A percentile compares a stretch with the other conserved stretches of the same genome.
phyloP scores from a whole-genome alignment of 305 asterid genomes.

The Rubia balearica region DNA sequence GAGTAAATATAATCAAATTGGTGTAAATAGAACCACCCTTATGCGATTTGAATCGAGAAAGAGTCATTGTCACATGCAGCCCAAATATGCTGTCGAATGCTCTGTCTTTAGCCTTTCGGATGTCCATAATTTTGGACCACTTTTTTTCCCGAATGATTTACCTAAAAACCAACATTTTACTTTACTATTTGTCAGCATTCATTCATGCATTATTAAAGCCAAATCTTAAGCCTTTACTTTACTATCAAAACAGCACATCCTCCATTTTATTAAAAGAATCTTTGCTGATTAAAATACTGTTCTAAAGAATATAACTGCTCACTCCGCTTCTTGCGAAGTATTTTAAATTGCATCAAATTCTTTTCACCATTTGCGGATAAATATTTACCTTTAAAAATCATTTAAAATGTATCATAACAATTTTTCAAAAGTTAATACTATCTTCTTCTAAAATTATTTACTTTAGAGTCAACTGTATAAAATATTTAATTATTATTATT shows the following conservation, averaged over 20 bases:
- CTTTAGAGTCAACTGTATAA: too few species aligned
- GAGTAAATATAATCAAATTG: too few species aligned
- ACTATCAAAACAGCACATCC: background rate
- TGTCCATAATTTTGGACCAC: constrained; percentile 18
- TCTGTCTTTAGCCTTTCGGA: background rate
- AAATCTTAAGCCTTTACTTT: background rate
- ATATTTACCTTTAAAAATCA: too few species aligned
- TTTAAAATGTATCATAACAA: too few species aligned
- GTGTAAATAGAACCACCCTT: too few species aligned
- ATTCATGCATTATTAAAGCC: background rate
- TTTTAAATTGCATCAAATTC: too few species aligned
- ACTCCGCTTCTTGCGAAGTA: too few species aligned
- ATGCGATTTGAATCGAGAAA: background rate
- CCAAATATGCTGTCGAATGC: background rate
- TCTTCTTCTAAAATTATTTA: too few species aligned
- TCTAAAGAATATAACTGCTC: too few species aligned
- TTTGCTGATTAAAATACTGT: background rate
- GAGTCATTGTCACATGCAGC: constrained; percentile 5
- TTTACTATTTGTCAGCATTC: background rate
- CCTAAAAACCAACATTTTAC: background rate
- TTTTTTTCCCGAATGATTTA: background rate
- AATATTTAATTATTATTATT: too few species aligned
- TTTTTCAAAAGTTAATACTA: too few species aligned
- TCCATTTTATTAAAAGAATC: background rate
- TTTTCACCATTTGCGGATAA: too few species aligned